These are phyloP conservation scores for Salmacisia buchloeana DNA, from an alignment of 1,284 basidiomycete species.

Conservation along the genomic window DNA sequence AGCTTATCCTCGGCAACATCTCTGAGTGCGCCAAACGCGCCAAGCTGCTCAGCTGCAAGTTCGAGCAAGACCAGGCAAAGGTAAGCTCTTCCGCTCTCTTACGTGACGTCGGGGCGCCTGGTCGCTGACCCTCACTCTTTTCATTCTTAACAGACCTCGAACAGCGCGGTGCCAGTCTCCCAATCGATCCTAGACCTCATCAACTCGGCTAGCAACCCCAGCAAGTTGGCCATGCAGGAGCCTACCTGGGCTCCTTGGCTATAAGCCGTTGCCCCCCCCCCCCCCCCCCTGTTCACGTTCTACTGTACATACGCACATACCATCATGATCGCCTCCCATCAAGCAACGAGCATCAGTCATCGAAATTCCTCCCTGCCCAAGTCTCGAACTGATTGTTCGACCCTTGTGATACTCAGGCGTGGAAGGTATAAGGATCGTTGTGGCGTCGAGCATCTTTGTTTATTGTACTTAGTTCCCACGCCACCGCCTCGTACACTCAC, in stretches of 20 bases:
- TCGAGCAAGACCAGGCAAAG: slow-evolving; percentile 67
- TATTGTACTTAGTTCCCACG: too few relatives aligned
- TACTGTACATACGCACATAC: too few relatives aligned
- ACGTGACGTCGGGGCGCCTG: not conserved
- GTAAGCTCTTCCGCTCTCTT: not conserved
- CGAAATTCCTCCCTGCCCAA: too few relatives aligned
- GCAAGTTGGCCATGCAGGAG: slow-evolving; percentile 56
- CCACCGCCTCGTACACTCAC: too few relatives aligned
- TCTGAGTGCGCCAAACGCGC: slow-evolving; percentile 78
- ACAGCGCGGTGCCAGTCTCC: slow-evolving; percentile 58
- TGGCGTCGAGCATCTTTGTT: too few relatives aligned
- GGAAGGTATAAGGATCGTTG: too few relatives aligned
- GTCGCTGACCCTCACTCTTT: not conserved
- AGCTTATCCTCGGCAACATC: slow-evolving; percentile 67
- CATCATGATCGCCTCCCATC: too few relatives aligned
- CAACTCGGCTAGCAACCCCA: slow-evolving; percentile 58
- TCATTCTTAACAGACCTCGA: slow-evolving; percentile 1
- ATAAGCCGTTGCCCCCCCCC: not conserved
- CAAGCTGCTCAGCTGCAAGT: slow-evolving; percentile 75
- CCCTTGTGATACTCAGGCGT: too few relatives aligned
- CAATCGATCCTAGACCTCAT: slow-evolving; percentile 82
- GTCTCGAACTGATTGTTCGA: too few relatives aligned
- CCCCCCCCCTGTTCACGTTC: too few relatives aligned
- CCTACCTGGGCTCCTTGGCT: slow-evolving; percentile 12
- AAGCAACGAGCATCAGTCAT: too few relatives aligned